Evolutionary conservation across 2,329 filamentous ascomycete species (phyloP).

Genomic region (Cytospora paraplurivora): DNA sequence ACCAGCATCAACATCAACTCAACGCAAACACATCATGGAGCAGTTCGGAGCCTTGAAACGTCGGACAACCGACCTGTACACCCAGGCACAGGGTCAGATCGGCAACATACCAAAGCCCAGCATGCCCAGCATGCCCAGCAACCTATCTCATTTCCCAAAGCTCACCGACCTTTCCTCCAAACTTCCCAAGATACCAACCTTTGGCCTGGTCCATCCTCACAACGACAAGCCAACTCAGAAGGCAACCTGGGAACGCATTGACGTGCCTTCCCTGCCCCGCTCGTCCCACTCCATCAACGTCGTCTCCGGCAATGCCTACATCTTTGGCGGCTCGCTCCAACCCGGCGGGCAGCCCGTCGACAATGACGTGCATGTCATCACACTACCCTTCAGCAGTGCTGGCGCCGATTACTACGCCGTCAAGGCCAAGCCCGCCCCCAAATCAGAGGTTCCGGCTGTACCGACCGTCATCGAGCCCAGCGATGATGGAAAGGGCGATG

Average conservation of each 20-base stretch:
- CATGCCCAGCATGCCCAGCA: slow-evolving; percentile 31
- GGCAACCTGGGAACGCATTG: slow-evolving; percentile 63
- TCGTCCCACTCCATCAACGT: slow-evolving; percentile 74
- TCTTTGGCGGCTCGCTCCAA: slow-evolving; percentile 76
- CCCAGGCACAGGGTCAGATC: slow-evolving; percentile 19
- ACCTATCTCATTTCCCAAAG: slow-evolving; percentile 31
- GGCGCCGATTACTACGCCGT: slow-evolving; percentile 62
- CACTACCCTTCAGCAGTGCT: slow-evolving; percentile 59
- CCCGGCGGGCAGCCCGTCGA: slow-evolving; percentile 67
- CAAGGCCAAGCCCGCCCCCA: slow-evolving; percentile 47
- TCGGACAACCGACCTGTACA: slow-evolving; percentile 24
- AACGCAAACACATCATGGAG: slow-evolving; percentile 12
- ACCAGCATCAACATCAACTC: slow-evolving; percentile 5
- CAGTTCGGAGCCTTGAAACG: slow-evolving; percentile 24
- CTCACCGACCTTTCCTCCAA: slow-evolving; percentile 32
- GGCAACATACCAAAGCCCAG: slow-evolving; percentile 21
- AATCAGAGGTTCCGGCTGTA: slow-evolving; percentile 26
- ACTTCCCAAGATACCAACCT: slow-evolving; percentile 32
- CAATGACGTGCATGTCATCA: slow-evolving; percentile 70
- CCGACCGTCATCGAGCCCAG: slow-evolving; percentile 33
- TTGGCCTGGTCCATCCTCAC: slow-evolving; percentile 23
- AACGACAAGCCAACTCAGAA: slow-evolving; percentile 43
- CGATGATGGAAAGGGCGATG: slow-evolving; percentile 27
- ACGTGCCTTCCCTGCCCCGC: slow-evolving; percentile 60
- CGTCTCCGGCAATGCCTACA: slow-evolving; percentile 54